Evolutionary conservation across 2,329 filamentous ascomycete genomes (phyloP).

Genomic region (Aureobasidium vineae): DNA sequence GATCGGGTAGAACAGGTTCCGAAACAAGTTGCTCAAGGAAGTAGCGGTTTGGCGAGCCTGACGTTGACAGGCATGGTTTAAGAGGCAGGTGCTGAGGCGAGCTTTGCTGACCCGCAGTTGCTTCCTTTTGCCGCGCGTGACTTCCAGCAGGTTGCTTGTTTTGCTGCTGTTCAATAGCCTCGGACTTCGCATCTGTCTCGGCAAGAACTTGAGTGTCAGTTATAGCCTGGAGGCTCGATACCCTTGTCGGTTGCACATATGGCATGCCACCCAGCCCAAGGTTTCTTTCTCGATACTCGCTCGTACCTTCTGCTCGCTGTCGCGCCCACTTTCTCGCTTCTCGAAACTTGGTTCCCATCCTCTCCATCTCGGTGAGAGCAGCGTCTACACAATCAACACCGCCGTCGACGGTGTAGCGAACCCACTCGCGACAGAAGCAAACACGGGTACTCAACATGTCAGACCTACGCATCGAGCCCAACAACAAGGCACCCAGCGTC

Average conservation of each 20-base stretch:
- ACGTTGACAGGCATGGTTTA: neutral
- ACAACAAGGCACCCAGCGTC: slow-evolving; percentile 31
- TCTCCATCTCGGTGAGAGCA: slow-evolving; percentile 6
- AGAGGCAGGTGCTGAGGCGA: neutral
- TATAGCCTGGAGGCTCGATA: neutral
- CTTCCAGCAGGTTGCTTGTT: neutral
- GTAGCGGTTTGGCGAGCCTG: neutral
- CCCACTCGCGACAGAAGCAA: slow-evolving; percentile 31
- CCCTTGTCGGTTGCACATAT: neutral
- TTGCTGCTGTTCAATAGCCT: too few species aligned
- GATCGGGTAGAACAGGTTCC: neutral
- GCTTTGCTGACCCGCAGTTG: neutral
- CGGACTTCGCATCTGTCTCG: neutral
- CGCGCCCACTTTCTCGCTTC: slow-evolving; percentile 14
- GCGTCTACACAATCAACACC: slow-evolving; percentile 24
- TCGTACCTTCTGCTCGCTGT: neutral
- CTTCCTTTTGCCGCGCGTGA: neutral
- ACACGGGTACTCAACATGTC: slow-evolving; percentile 33
- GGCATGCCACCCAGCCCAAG: neutral
- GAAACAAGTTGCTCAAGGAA: neutral
- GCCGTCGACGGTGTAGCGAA: slow-evolving; percentile 25
- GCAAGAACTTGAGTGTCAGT: neutral
- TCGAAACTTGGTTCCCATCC: slow-evolving; percentile 7
- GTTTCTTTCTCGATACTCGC: neutral
- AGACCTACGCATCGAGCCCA: slow-evolving; percentile 30